Base-by-base conservation (phyloP, 2,329 filamentous ascomycete species). In the Phyllosticta ampelicida region DNA sequence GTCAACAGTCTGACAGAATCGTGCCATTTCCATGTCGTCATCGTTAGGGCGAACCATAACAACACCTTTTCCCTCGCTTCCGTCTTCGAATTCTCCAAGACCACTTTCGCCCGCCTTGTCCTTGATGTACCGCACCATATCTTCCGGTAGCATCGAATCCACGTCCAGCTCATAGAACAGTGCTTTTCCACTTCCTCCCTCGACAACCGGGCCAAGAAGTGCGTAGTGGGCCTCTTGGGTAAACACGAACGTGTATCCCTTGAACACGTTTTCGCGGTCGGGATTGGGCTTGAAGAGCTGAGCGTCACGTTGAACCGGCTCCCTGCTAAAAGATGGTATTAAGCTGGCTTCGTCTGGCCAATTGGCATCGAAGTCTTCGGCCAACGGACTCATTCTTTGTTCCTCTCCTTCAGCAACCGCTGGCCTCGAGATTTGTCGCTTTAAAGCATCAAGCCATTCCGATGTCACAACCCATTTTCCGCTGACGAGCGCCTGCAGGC, bases 201-300 rank as follows among this genome's bases (percentile, higher is more conserved):
- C 86, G 61, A 99, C 86, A 0, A 86, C 84, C 0, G 84, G 83
- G 50, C 88, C 75, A 4, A 99, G 76, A 62, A 81, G 89, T 8
- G 89, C 83, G 69, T 85, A 90, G 69, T 97, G 92, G 2, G 76
- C 76, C 56, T 80, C 72, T 56, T 91, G 85, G 63, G 91, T 86
- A 66, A 97, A 96, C 3, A 99, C 78, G 67, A 97, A 96, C 0
- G 86, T 92, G 66, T 91, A 94, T 2, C 88, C 89, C 10, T 88
- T 83, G 64, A 99, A 97, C 0, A 99, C 78, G 26, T 85, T 83
- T 8, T 76, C 75, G 19, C 94, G 81, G 16, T 74, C 72, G 0
- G 77, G 63, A 61, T 92, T 82, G 0, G 94, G 92, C 8, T 79
- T 77, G 67, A 95, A 92, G 11, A 84, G 80, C n/a, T 82, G 80